Evolutionary conservation across 2,329 filamentous ascomycete genomes (phyloP).

Genomic region (Alternaria brassicicola): DNA sequence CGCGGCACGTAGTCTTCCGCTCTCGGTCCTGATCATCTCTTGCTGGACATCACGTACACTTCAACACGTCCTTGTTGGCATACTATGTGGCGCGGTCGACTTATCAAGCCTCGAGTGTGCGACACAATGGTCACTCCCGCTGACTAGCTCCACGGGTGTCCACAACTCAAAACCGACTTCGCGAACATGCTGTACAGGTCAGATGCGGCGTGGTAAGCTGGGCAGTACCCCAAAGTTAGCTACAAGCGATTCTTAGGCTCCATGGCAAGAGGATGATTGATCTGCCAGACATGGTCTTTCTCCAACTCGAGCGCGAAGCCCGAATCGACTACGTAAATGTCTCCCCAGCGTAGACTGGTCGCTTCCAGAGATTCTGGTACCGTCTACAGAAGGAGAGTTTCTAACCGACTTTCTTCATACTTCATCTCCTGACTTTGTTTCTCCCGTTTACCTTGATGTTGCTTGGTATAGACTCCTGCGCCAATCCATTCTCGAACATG

Average conservation of each 20-base stretch:
- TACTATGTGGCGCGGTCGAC: neutral
- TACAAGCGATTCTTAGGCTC: neutral
- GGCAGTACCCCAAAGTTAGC: neutral
- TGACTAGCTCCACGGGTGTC: slow-evolving; percentile 13
- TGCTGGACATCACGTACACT: neutral
- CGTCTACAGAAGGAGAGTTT: neutral
- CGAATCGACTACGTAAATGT: neutral
- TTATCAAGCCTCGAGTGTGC: neutral
- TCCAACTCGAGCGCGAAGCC: neutral
- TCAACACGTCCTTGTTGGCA: neutral
- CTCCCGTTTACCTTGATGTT: neutral
- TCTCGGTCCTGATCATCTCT: neutral
- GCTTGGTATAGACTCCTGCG: neutral
- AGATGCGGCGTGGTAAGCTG: neutral
- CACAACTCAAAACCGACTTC: slow-evolving; percentile 14
- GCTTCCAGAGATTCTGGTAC: neutral
- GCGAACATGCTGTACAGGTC: neutral
- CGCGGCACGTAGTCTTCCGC: neutral
- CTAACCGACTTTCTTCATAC: neutral
- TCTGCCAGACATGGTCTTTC: neutral
- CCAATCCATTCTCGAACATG: neutral
- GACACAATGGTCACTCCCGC: neutral
- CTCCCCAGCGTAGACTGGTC: neutral
- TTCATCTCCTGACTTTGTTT: neutral
- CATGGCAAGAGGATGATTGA: neutral